phyloP scores from a whole-genome alignment of 2,329 filamentous ascomycete genomes.

The Epichloe elymi region DNA sequence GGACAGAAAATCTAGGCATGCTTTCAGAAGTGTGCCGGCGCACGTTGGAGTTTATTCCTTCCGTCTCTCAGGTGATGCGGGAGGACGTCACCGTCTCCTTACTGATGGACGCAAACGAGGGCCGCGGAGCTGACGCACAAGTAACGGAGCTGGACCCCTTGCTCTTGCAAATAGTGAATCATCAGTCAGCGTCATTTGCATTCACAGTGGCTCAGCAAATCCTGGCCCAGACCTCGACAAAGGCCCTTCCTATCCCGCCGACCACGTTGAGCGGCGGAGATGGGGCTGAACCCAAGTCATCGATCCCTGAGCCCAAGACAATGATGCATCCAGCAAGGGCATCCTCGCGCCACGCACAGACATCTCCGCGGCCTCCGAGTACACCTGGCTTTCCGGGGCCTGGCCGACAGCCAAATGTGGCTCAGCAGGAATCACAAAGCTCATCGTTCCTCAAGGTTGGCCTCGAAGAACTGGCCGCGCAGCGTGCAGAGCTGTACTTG shows the following conservation, averaged over 20 bases:
- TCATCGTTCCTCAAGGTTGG: conserved; percentile 48
- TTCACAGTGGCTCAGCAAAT: conserved; percentile 67
- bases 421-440: conserved; percentile 26
- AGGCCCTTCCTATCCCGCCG: conserved; percentile 52
- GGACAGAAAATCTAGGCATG: conserved; percentile 60
- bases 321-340: conserved; percentile 56
- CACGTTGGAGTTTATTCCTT: conserved; percentile 71
- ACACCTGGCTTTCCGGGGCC: conserved; percentile 43
- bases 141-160: conserved; percentile 18
- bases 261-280: conserved; percentile 36
- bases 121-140: conserved; percentile 20
- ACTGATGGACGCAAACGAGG: conserved; percentile 28
- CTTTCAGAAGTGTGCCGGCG: conserved; percentile 80
- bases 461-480: conserved; percentile 68
- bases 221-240: conserved; percentile 59
- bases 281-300: conserved; percentile 44
- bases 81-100: conserved; percentile 56
- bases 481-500: conserved; percentile 68
- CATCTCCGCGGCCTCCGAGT: conserved; percentile 23
- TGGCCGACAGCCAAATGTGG: conserved; percentile 23
- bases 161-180: conserved; percentile 49
- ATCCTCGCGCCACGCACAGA: conserved; percentile 42
- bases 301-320: conserved; percentile 55
- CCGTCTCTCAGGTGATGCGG: conserved; percentile 66
- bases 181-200: conserved; percentile 64